phyloP scores from a whole-genome alignment of 2,329 filamentous ascomycete species.

The Atkinsonella hypoxylon region DNA sequence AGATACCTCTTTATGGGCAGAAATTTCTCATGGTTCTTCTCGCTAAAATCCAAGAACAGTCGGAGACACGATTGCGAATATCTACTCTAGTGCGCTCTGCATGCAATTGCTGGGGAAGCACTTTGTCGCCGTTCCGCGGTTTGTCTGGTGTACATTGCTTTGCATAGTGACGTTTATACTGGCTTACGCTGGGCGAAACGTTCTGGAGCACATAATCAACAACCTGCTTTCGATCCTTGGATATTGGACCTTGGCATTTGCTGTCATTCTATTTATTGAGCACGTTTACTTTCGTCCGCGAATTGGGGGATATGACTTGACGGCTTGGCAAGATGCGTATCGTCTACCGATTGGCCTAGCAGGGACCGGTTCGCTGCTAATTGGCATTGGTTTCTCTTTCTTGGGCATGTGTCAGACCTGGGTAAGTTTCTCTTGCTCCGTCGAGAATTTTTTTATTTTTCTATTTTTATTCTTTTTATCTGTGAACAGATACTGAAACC shows the following conservation, averaged over 20 bases:
- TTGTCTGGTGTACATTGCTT: conserved; percentile 9
- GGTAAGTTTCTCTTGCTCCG: conserved; percentile 3
- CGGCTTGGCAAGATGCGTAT: conserved; percentile 10
- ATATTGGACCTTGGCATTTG: conserved; percentile 12
- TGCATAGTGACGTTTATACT: conserved; percentile 11
- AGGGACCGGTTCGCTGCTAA: conserved; percentile 8
- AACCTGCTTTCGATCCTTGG: conserved; percentile 12
- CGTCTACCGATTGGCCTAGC: conserved; percentile 11
- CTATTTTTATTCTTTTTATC: no score
- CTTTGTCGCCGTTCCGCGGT: conserved; percentile 9
- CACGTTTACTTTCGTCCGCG: conserved; percentile 10
- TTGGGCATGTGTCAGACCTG: conserved; percentile 12
- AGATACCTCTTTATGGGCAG: background rate
- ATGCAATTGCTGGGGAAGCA: conserved; percentile 12
- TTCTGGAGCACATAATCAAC: conserved; percentile 11
- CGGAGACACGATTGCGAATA: conserved; percentile 9
- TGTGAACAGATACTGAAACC: no score
- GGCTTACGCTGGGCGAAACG: conserved; percentile 12
- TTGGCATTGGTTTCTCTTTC: conserved; percentile 9
- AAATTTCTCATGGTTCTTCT: no score
- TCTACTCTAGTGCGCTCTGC: conserved; percentile 11
- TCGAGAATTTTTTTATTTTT: no score
- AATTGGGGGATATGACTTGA: conserved; percentile 11
- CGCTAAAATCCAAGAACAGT: background rate
- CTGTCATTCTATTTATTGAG: conserved; percentile 11